Base-by-base conservation (phyloP, 495 filamentous ascomycete species). In the Talaromyces adpressus region DNA sequence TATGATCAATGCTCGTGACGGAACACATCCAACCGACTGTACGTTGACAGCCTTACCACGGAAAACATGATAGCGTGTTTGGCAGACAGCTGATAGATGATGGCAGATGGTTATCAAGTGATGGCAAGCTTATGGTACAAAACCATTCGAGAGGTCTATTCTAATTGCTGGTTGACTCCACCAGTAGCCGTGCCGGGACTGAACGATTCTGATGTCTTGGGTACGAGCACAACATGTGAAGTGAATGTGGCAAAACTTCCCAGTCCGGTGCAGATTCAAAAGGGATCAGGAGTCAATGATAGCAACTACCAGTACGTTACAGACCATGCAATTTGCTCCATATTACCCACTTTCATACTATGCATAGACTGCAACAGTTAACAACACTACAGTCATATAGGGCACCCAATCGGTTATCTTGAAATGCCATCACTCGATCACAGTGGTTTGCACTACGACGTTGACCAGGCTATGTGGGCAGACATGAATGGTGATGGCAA, bases 131-230 rank as follows among this genome's bases (percentile, higher is more conserved):
- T 49, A 49, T 49, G 45, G 45, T 49, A 49, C 45, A 49, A 6
- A n/a, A 23, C 53, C 23, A 56, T 56, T 1, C 53, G 30, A 56
- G 53, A 56, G n/a, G 53, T 56, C 6, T 23, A 23, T 5, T 1
- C 53, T 6, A 56, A 56, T 56, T 56, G 53, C 53, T 56, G 53
- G 53, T 27, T 56, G 53, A 56, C 53, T 56, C 1, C 53, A 22
- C 53, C 53, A 23, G 53, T 5, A 27, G 53, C 23, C 1, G 53
- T 56, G 11, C 3, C 53, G 22, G 53, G 53, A n/a, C 12, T 56
- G 53, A 56, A 56, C 23, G 53, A 56, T 14, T 27, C 53, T 56
- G 22, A 56, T 56, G 30, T 5, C 12, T 22, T 6, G 23, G 14
- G 53, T n/a, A 5, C 3, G 53, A 6, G 23, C 23, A 56, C 53